Base-by-base conservation (phyloP, 805 yeast genomes). In the Candida montana region DNA sequence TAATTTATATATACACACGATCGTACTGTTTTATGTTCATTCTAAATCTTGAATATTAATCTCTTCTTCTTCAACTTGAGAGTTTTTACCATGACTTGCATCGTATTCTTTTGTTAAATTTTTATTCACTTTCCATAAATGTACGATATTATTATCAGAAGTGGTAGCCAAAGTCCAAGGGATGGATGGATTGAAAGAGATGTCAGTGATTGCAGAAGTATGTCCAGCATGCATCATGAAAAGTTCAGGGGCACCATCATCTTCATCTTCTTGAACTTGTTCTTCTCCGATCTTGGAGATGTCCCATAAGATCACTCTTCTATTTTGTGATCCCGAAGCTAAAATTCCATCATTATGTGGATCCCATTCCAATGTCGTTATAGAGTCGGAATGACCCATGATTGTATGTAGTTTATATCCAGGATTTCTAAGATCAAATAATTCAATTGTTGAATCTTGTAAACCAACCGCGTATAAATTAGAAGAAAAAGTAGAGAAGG, bases 201-300 rank as follows among this genome's bases (percentile, higher is more conserved):
- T 68, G 58, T 85, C 95, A 33, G 81, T 79, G 15, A 85, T 81
- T 6, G 82, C 71, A 15, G 87, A 82, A 16, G 89, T 81, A 57
- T 88, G 95, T 17, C 96, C 96, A 30, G 95, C 95, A 58, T 88
- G 96, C 81, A 88, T 83, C 89, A 87, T 83, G 52, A 87, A 68
- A 28, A 88, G 63, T 59, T 88, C 96, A 5, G 95, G 91, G 21
- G 83, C 83, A 31, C 95, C 96, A 54, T 88, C 96, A 49, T 84
- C 95, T 24, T 88, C 84, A 57, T 88, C 96, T 51, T 87, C 96
- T 50, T 79, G 89, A 12, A 72, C 72, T 59, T 86, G 95, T 55
- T 87, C 95, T 48, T 80, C 84, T 4, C 96, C 96, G 29, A 88
- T 81, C 51, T 76, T 79, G 35, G 69, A 66, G 43, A 87, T 65